Conservation (phyloP, 192 early-diverging fungal genomes). For the Geranomyces variabilis region DNA sequence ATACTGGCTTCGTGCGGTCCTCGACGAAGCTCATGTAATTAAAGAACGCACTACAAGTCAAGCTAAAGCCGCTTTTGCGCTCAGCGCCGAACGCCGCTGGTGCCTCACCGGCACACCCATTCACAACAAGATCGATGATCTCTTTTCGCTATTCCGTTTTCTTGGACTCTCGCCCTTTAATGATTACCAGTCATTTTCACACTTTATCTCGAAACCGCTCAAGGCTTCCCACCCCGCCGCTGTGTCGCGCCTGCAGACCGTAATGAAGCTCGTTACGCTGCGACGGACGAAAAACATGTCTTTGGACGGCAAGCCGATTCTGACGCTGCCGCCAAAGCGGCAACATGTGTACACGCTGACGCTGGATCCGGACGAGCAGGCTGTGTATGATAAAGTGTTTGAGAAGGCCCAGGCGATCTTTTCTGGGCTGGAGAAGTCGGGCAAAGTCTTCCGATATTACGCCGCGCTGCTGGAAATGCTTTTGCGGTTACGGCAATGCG, state of each 20-base stretch:
- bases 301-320: conserved; percentile 76
- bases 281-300: conserved; percentile 86
- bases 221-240: conserved; percentile 20
- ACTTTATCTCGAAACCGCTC: conserved; percentile 46
- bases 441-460: conserved; percentile 42
- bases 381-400: conserved; percentile 50
- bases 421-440: conserved; percentile 7
- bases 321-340: conserved; percentile 69
- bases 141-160: conserved; percentile 84
- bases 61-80: conserved; percentile 69
- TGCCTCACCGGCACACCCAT: conserved; percentile 69
- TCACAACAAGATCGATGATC: conserved; percentile 51
- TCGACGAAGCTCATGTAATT: conserved; percentile 95
- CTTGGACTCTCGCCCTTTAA: conserved; percentile 69
- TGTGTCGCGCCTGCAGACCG: conserved; percentile 50
- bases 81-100: conserved; percentile 78
- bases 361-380: conserved; percentile 44
- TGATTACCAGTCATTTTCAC: conserved; percentile 40
- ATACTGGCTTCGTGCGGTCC: conserved; percentile 83
- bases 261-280: conserved; percentile 76
- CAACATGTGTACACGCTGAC: conserved; percentile 37
- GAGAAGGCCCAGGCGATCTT: conserved; percentile 41
- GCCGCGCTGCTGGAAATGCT: conserved; percentile 53
- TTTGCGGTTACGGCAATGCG: conserved; percentile 53
- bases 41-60: conserved; percentile 78